Evolutionary conservation across 768 basidiomycete species (phyloP), one percentile per base, ranked within the genome.

Genomic region (Candolleomyces aberdarensis): DNA sequence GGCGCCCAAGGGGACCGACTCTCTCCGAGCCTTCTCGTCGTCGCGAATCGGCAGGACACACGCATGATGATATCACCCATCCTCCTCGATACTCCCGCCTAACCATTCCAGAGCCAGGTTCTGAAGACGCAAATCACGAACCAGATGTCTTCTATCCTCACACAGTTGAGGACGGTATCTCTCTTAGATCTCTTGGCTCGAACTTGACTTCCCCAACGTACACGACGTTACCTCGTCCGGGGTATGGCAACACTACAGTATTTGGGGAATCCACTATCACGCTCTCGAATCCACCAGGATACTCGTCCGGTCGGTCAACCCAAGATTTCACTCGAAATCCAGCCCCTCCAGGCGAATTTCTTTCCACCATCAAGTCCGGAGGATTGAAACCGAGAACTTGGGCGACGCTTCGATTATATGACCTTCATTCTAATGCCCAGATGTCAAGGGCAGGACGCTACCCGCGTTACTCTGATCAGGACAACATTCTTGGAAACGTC

Each of bases 391-490:
- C 29, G 11, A 15, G 20, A 15, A 47, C 58, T 8, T 59, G 58
- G 58, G 58, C 58, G 19, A 59, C 49, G 15, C 58, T 59, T 17
- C 48, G 39, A 14, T 17, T 59, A 26, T 50, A 40, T n/a, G 49
- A 51, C 19, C 15, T 44, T 15, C 15, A 32, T 3, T 5, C 44
- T 9, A 10, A n/a, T 46, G n/a, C 58, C 49, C 14, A 14, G 43
- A 8, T 59, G 10, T n/a, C 46, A 10, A 40, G 39, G 40, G 22
- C 39, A 15, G 54, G 44, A 46, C 15, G 44, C 44, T 20, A 56
- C 26, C 39, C 54, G 8, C 54, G 54, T 9, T 56, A 41, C 20
- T 41, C 54, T 13, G 22, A 43, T 36, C 39, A 39, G 10, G 59
- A 60, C 15, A 41, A 31, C 7, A 54, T 60, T 20, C 14, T 52